Base-by-base conservation (phyloP, 305 asterid species). In the Rubia occidens region DNA sequence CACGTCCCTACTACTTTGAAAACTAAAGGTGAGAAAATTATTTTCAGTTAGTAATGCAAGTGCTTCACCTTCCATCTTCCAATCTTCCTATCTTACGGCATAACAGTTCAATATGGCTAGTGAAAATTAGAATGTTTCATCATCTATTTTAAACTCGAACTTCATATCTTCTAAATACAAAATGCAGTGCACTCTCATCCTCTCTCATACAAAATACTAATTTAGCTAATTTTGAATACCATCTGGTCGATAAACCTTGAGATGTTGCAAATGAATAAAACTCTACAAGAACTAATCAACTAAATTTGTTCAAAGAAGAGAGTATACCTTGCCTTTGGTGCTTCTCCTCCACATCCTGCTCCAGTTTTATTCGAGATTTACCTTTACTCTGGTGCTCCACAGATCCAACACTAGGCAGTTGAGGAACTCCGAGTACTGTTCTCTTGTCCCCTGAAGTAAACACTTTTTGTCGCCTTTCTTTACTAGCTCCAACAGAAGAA, bases 361-460 rank as follows among this genome's bases (percentile, higher is more conserved):
- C 82, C 71, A 71, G 72, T 75, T 72, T 71, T 20, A 72, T 73
- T 75, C 75, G 71, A 64, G 72, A 78, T 72, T 56, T 76, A 62
- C 64, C 78, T 62, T 71, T 82, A 73, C 72, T 67, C 32, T 3
- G 77, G 64, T 74, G 55, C 71, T 80, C 75, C 77, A 53, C 24
- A 51, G 78, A 72, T 18, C 35, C 78, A 74, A 76, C 60, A 64
- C 66, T 69, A 58, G 89, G 96, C 64, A 88, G 77, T 71, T 72
- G 78, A 39, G 95, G 97, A 81, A 85, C 79, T 67, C 95, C 90
- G 73, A 68, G 59, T 35, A 75, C 75, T 17, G 68, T 76, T 15
- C 74, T 69, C 44, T 45, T 63, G 68, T 51, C 77, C 64, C 69
- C 49, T 69, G 78, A 66, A 75, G 55, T 29, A n/a, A 47, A 71